Evolutionary conservation across 2,329 filamentous ascomycete species (phyloP).

Genomic region (Venturiaceae sp.): DNA sequence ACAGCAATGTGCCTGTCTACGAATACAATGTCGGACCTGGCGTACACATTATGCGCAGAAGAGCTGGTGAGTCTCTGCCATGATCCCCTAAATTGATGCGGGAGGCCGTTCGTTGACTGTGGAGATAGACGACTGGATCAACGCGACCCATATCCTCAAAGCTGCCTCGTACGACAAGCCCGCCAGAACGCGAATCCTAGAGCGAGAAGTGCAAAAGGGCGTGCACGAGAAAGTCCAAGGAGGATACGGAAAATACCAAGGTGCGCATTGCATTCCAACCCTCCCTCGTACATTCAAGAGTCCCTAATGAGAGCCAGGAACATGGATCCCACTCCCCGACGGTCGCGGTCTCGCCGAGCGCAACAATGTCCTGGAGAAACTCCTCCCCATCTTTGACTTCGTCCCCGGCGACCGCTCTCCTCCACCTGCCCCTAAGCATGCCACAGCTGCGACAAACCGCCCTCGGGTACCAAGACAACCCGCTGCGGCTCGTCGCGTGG

Average conservation of each 20-base stretch:
- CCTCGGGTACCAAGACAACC: constrained; percentile 66
- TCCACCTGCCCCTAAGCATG: constrained; percentile 87
- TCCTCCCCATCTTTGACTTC: constrained; percentile 84
- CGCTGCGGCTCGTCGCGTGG: constrained; percentile 37
- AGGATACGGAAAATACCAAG: constrained; percentile 97
- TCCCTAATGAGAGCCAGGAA: constrained; percentile 52
- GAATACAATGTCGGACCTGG: constrained; percentile 74
- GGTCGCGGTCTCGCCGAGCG: constrained; percentile 75
- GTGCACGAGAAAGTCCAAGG: constrained; percentile 96
- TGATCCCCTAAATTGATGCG: neutral
- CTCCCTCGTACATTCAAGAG: neutral
- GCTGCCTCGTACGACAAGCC: constrained; percentile 97
- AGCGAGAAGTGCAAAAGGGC: constrained; percentile 94
- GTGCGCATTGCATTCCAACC: constrained; percentile 31
- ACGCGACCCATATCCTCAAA: constrained; percentile 98
- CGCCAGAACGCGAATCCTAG: constrained; percentile 84
- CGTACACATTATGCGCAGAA: constrained; percentile 93
- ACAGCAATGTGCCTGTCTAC: constrained; percentile 75
- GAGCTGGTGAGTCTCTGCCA: constrained; percentile 32
- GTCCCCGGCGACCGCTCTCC: constrained; percentile 77
- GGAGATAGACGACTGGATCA: constrained; percentile 79
- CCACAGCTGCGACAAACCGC: constrained; percentile 59
- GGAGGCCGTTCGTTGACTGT: neutral
- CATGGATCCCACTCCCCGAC: constrained; percentile 84
- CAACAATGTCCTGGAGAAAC: constrained; percentile 75